These are phyloP conservation scores for Acmispon strigosus DNA, from an alignment of 306 rosid genomes.

Conservation along the genomic window DNA sequence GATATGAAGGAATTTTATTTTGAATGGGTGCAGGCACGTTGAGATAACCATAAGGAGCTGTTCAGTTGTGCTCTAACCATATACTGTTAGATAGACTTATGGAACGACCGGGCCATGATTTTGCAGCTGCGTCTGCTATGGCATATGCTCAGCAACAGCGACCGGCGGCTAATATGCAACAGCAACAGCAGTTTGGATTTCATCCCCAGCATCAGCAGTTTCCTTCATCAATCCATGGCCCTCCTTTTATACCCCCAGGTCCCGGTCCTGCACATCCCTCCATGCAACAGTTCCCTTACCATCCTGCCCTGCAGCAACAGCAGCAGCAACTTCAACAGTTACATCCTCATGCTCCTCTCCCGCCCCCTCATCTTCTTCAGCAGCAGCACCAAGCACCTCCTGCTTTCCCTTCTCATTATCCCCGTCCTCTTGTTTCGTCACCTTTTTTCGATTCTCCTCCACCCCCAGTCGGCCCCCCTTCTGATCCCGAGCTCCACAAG, in stretches of 20 bases:
- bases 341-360: slow-evolving; percentile 60
- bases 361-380: slow-evolving; percentile 61
- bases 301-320: slow-evolving; percentile 53
- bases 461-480: slow-evolving; percentile 63
- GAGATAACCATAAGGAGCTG: not conserved
- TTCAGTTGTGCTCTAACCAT: not conserved
- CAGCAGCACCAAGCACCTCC: slow-evolving; percentile 69
- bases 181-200: slow-evolving; percentile 70
- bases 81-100: slow-evolving; percentile 21
- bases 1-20: not conserved
- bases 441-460: slow-evolving; percentile 70
- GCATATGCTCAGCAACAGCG: slow-evolving; percentile 87
- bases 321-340: slow-evolving; percentile 46
- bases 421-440: slow-evolving; percentile 51
- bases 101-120: slow-evolving; percentile 90
- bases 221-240: slow-evolving; percentile 67
- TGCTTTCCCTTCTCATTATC: slow-evolving; percentile 55
- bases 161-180: slow-evolving; percentile 59
- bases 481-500: slow-evolving; percentile 91
- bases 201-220: slow-evolving; percentile 88
- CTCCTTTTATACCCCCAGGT: slow-evolving; percentile 77
- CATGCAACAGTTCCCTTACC: slow-evolving; percentile 75
- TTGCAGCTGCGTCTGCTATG: slow-evolving; percentile 71
- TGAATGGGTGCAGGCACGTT: slow-evolving; percentile 21
- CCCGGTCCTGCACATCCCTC: slow-evolving; percentile 80